Conservation (phyloP, 345 rosid species). For the Acer saccharum region DNA sequence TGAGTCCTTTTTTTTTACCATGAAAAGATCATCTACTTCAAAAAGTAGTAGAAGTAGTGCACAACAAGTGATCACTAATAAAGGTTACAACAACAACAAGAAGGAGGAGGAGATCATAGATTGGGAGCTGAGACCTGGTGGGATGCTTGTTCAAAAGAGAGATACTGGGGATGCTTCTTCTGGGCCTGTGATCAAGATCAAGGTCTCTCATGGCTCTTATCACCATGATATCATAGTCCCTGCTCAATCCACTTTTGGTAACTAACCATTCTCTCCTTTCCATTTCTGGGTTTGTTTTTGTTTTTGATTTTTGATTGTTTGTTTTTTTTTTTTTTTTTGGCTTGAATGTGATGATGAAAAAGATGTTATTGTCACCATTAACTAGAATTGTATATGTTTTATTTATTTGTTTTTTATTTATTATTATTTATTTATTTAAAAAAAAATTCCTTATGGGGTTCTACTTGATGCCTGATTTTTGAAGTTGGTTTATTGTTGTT, state of each 20-base stretch:
- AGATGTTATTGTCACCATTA: neutral
- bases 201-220: constrained; percentile 41
- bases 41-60: constrained; percentile 7
- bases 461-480: constrained; percentile 7
- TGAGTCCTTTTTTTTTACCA: constrained; percentile 14
- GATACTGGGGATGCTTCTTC: constrained; percentile 29
- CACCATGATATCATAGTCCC: constrained; percentile 37
- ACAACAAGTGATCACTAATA: constrained; percentile 6
- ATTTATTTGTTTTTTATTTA: neutral
- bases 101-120: constrained; percentile 29
- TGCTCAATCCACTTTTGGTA: constrained; percentile 55
- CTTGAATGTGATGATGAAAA: neutral
- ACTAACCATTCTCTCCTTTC: neutral
- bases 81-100: constrained; percentile 10
- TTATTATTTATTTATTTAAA: too few relatives aligned
- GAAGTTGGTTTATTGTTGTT: neutral
- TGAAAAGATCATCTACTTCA: constrained; percentile 35
- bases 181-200: constrained; percentile 44
- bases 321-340: too few relatives aligned
- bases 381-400: neutral
- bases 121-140: constrained; percentile 58
- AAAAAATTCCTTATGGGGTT: neutral
- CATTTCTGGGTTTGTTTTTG: neutral
- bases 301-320: neutral
- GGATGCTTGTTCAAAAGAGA: constrained; percentile 62